These are phyloP conservation scores for Closterium sp. DNA, from an alignment of 139 green algal species.

Conservation along the genomic window DNA sequence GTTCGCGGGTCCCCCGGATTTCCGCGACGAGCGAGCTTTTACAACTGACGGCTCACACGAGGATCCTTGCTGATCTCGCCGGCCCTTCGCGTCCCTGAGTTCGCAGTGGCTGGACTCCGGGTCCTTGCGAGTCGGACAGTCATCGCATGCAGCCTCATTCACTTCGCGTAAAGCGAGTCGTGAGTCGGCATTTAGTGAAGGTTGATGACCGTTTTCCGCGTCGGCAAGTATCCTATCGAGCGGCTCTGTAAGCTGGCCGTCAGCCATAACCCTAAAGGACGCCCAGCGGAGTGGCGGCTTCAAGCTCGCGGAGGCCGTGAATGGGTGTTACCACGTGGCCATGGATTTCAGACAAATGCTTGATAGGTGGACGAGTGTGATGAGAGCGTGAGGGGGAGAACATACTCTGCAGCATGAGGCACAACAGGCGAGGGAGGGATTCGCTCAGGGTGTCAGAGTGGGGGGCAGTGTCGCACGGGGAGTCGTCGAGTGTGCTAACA, in stretches of 20 bases:
- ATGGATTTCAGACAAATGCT: neutral
- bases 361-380: too few species aligned
- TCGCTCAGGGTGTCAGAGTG: too few species aligned
- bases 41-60: neutral
- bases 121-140: neutral
- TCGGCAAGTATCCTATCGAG: neutral
- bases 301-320: neutral
- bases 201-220: too few species aligned
- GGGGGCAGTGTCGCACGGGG: neutral
- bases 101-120: neutral
- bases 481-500: neutral
- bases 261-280: neutral
- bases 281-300: neutral
- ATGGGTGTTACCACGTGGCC: neutral
- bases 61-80: neutral
- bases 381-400: too few species aligned
- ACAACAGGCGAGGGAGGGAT: too few species aligned
- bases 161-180: neutral
- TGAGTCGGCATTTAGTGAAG: neutral
- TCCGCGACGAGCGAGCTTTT: neutral
- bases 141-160: neutral
- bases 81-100: neutral
- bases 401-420: too few species aligned
- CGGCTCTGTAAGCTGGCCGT: neutral
- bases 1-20: neutral